Evolutionary conservation across 1,284 basidiomycete genomes (phyloP), one percentile per base, ranked within the genome.

Genomic region (Boletus calvinii): DNA sequence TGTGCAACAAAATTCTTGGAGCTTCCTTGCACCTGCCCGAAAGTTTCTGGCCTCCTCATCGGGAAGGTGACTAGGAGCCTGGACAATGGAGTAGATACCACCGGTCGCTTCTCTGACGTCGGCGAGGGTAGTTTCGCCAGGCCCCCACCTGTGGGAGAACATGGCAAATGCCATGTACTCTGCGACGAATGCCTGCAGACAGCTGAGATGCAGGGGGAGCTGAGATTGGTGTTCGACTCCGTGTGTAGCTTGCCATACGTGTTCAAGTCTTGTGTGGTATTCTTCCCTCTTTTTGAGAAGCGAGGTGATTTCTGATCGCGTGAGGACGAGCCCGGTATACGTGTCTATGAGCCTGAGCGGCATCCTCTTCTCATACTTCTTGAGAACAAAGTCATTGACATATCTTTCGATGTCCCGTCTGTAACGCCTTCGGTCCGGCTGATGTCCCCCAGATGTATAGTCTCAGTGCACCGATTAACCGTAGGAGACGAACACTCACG

Each of bases 261-360:
- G 37, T 3, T 4, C 6, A 5, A 51, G 36, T n/a, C 7, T 32
- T 11, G 2, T 24, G 6, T 15, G 22, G 17, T 26, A 51, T 4
- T 51, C 49, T n/a, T 8, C 2, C 18, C 50, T 51, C 17, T 12
- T 9, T n/a, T 40, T 34, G 37, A 51, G 50, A 30, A 51, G 37
- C 6, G 30, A 26, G 7, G 26, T 35, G 31, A 51, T 40, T n/a
- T 51, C 43, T 12, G 44, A 34, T 10, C 32, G 50, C 26, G 35
- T 35, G 42, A 51, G 43, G n/a, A 51, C 29, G 32, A 40, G 50
- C 4, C 50, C 38, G 9, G 50, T 51, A 15, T 51, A 51, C 1
- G 50, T 51, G 37, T 51, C 50, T 26, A 48, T 48, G 24, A 51
- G 44, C 20, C 44, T 47, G 31, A 51, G 13, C 22, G 44, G 50